Conservation (phyloP, 2,329 filamentous ascomycete species). For the Thelonectria blattea region DNA sequence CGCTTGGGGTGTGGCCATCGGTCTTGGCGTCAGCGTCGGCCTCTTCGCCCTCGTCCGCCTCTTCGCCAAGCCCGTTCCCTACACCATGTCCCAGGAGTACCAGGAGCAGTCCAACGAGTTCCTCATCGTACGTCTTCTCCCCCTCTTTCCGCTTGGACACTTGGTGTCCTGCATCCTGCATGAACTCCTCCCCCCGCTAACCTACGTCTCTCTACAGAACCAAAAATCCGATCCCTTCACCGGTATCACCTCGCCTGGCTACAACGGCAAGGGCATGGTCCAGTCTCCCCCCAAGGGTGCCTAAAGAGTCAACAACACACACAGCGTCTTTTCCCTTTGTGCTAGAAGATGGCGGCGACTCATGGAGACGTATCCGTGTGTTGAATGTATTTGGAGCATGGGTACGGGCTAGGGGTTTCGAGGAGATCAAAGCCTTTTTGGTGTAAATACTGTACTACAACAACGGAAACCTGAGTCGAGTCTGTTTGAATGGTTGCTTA, state of each 20-base stretch:
- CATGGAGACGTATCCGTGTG: constrained; percentile 43
- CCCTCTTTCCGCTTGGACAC: too few species aligned
- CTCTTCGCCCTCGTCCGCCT: constrained; percentile 76
- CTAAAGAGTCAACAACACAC: constrained; percentile 44
- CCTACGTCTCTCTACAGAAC: constrained; percentile 55
- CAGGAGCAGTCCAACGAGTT: constrained; percentile 96
- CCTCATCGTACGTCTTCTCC: constrained; percentile 69
- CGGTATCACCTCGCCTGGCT: constrained; percentile 80
- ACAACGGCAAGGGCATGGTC: constrained; percentile 78
- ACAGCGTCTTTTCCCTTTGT: constrained; percentile 43
- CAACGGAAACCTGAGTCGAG: constrained; percentile 45
- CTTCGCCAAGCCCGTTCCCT: constrained; percentile 74
- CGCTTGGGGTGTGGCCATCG: constrained; percentile 72
- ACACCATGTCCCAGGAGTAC: constrained; percentile 96
- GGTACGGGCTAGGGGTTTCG: constrained; percentile 39
- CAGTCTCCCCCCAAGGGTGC: constrained; percentile 68
- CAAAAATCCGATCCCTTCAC: constrained; percentile 88
- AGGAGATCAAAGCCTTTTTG: constrained; percentile 39
- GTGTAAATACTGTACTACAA: constrained; percentile 55
- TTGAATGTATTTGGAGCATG: constrained; percentile 42
- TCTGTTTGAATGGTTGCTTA: constrained; percentile 38
- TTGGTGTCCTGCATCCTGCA: background rate
- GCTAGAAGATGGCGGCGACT: constrained; percentile 42
- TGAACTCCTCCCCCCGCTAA: constrained; percentile 17
- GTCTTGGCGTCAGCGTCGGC: constrained; percentile 68